Percentiles rank a stretch among this genome's conserved stretches.
Conservation (phyloP, 2,329 filamentous ascomycete species). For the Fusarium piperis region DNA sequence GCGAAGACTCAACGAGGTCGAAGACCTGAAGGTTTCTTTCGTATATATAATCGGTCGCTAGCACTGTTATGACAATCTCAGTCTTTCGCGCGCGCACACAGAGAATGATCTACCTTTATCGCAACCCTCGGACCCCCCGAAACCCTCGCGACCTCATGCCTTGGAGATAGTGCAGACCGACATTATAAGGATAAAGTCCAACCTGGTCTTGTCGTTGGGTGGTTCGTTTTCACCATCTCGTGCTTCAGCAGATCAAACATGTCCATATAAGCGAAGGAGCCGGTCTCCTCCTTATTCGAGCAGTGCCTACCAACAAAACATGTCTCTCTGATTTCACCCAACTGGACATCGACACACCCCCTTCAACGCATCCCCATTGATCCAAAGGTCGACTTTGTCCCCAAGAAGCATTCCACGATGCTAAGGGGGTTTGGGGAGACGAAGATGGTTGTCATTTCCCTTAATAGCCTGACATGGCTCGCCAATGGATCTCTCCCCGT, state of each 20-base stretch:
- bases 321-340: neutral
- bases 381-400: neutral
- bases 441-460: neutral
- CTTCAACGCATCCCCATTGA: neutral
- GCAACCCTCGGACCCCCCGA: too few relatives aligned
- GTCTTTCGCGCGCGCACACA: too few relatives aligned
- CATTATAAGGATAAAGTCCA: too few relatives aligned
- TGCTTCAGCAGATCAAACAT: neutral
- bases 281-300: neutral
- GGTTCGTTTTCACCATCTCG: neutral
- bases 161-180: too few relatives aligned
- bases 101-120: too few relatives aligned
- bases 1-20: neutral
- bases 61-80: neutral
- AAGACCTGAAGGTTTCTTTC: neutral
- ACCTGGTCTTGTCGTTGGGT: neutral
- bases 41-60: neutral
- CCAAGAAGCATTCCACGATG: neutral
- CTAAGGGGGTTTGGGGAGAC: neutral
- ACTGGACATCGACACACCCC: neutral
- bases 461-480: neutral
- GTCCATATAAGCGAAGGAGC: neutral
- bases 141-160: too few relatives aligned
- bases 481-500: neutral
- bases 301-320: neutral